Percentiles rank a stretch among this genome's conserved stretches.
Evolutionary conservation across 1,139 yeast species (phyloP).

Genomic region (Hyphopichia wangnamkhiaoensis): DNA sequence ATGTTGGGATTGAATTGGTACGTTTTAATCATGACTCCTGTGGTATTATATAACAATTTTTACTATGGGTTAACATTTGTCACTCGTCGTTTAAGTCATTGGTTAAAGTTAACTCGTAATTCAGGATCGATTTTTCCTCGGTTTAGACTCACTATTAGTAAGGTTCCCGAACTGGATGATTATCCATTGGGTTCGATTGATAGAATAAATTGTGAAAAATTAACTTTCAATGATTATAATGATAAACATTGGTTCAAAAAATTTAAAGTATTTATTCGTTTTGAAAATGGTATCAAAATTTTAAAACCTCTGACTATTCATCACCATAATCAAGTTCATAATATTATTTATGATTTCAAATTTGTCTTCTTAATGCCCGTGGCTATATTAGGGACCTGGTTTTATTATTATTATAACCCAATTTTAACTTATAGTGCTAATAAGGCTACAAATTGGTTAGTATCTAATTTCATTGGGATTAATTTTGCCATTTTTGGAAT

Average conservation of each 20-base stretch:
- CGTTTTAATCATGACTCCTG: slow-evolving; percentile 26
- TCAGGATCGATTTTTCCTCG: slow-evolving; percentile 16
- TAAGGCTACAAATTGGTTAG: slow-evolving; percentile 25
- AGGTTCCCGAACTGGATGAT: slow-evolving; percentile 14
- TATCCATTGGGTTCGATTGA: slow-evolving; percentile 26
- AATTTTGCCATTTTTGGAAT: slow-evolving; percentile 40
- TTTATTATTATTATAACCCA: slow-evolving; percentile 25
- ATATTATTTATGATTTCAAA: slow-evolving; percentile 35
- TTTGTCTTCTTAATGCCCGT: slow-evolving; percentile 25
- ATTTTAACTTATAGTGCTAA: slow-evolving; percentile 13
- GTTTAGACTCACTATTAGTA: slow-evolving; percentile 19
- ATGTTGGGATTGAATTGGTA: slow-evolving; percentile 30
- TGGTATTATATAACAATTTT: slow-evolving; percentile 22
- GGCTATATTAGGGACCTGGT: slow-evolving; percentile 16
- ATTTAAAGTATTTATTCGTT: slow-evolving; percentile 10
- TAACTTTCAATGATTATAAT: slow-evolving; percentile 11
- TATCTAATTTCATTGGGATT: slow-evolving; percentile 34
- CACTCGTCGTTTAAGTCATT: slow-evolving; percentile 21
- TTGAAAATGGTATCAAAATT: slow-evolving; percentile 16
- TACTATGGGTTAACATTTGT: slow-evolving; percentile 19
- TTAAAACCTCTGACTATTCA: slow-evolving; percentile 18
- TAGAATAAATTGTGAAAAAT: slow-evolving; percentile 2
- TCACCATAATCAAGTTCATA: slow-evolving; percentile 26
- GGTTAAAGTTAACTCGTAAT: slow-evolving; percentile 10
- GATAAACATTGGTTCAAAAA: slow-evolving; percentile 17